A percentile compares a stretch with the other conserved stretches of the same genome.
These are phyloP conservation scores for Boletus sensibilis DNA, from an alignment of 768 basidiomycete genomes.

Conservation along the genomic window DNA sequence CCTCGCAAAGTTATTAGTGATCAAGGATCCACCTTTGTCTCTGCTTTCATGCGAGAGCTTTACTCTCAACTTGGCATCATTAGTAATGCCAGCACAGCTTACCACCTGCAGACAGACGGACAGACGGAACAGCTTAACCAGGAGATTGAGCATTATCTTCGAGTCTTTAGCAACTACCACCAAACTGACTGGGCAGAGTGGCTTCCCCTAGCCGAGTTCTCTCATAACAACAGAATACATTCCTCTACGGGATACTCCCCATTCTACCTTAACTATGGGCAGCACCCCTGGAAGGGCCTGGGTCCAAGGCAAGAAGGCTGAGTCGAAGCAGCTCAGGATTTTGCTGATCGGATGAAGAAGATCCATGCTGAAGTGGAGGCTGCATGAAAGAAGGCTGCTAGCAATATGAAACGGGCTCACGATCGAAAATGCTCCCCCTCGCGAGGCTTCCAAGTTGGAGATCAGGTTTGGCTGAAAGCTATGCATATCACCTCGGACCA, in stretches of 20 bases:
- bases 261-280: slow-evolving; percentile 7
- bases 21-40: background rate
- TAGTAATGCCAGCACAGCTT: slow-evolving; percentile 38
- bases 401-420: slow-evolving; percentile 27
- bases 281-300: slow-evolving; percentile 13
- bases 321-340: slow-evolving; percentile 14
- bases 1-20: slow-evolving; percentile 30
- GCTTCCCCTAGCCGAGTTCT: slow-evolving; percentile 34
- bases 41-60: slow-evolving; percentile 31
- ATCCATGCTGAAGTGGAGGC: background rate
- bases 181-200: slow-evolving; percentile 37
- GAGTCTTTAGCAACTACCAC: slow-evolving; percentile 31
- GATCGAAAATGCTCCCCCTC: slow-evolving; percentile 1
- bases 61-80: slow-evolving; percentile 32
- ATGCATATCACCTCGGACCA: slow-evolving; percentile 23
- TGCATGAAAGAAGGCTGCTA: slow-evolving; percentile 18
- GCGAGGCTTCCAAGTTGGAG: slow-evolving; percentile 10
- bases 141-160: slow-evolving; percentile 39
- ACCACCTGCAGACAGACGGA: slow-evolving; percentile 44
- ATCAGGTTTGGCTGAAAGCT: slow-evolving; percentile 30
- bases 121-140: slow-evolving; percentile 44
- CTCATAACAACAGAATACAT: slow-evolving; percentile 35
- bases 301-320: background rate
- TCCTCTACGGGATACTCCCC: slow-evolving; percentile 31
- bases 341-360: background rate